These are phyloP conservation scores for Psidium guajava DNA, from an alignment of 345 rosid species.

Conservation along the genomic window DNA sequence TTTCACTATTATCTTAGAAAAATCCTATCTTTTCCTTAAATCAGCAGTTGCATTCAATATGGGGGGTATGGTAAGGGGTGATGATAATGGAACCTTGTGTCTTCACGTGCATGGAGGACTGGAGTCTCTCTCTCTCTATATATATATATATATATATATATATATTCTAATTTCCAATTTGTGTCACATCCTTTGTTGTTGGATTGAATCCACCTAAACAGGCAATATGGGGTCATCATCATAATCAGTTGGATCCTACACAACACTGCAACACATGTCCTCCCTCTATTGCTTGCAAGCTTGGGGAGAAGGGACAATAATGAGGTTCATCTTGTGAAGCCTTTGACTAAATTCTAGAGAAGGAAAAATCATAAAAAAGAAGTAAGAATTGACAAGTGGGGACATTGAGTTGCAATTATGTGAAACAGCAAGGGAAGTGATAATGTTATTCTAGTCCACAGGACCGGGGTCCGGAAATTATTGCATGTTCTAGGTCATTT, in stretches of 20 bases:
- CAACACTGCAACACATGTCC: neutral
- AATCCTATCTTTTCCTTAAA: neutral
- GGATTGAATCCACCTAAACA: neutral
- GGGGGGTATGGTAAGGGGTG: neutral
- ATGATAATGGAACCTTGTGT: neutral
- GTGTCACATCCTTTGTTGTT: neutral
- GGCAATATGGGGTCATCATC: conserved; percentile 2
- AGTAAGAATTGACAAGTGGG: neutral
- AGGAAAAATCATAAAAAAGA: neutral
- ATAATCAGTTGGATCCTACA: neutral
- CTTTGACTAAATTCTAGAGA: neutral
- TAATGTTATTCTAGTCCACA: neutral
- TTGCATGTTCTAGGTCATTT: neutral
- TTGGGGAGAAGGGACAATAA: neutral
- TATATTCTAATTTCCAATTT: neutral
- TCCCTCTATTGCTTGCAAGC: neutral
- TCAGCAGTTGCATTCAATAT: neutral
- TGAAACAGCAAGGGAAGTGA: neutral
- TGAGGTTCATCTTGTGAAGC: neutral
- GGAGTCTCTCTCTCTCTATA: neutral
- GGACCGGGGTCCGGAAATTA: neutral
- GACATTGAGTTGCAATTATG: conserved; percentile 1
- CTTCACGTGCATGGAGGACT: neutral
- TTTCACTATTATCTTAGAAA: neutral
- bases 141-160: too few species aligned